Evolutionary conservation across 352 stramenopile species (phyloP).

Genomic region (Pythium sukuiense): DNA sequence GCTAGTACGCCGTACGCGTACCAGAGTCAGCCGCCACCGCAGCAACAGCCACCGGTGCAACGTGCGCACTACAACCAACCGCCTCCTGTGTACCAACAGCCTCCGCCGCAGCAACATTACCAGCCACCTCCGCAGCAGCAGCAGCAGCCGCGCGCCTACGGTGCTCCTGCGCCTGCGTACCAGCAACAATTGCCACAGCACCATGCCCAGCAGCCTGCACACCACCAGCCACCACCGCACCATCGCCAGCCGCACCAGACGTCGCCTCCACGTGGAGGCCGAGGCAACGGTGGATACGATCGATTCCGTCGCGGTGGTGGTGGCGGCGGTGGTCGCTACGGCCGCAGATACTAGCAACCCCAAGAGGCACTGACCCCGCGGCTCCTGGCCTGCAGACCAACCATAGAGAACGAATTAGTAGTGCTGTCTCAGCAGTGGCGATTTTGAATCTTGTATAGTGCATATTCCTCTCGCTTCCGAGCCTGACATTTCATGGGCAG

Average conservation of each 20-base stretch:
- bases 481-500: not conserved
- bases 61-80: constrained; percentile 17
- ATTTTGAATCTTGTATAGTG: constrained; percentile 6
- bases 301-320: constrained; percentile 29
- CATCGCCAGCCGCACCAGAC: constrained; percentile 20
- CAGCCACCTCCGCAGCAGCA: constrained; percentile 6
- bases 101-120: constrained; percentile 3
- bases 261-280: constrained; percentile 20
- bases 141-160: not conserved
- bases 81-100: constrained; percentile 18
- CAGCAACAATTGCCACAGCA: constrained; percentile 17
- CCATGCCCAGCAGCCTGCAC: constrained; percentile 13
- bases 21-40: constrained; percentile 7
- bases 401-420: constrained; percentile 19
- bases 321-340: constrained; percentile 32
- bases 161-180: constrained; percentile 5
- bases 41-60: constrained; percentile 13
- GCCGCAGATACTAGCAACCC: constrained; percentile 13
- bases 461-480: not conserved
- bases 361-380: not conserved
- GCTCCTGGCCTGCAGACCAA: not conserved
- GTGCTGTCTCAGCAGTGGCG: constrained; percentile 3
- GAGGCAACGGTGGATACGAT: constrained; percentile 23
- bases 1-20: constrained; percentile 12
- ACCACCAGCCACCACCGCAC: constrained; percentile 28